A percentile compares a stretch with the other conserved stretches of the same genome.
Evolutionary conservation across 2,329 filamentous ascomycete genomes (phyloP).

Genomic region (Pseudogymnoascus destructans): DNA sequence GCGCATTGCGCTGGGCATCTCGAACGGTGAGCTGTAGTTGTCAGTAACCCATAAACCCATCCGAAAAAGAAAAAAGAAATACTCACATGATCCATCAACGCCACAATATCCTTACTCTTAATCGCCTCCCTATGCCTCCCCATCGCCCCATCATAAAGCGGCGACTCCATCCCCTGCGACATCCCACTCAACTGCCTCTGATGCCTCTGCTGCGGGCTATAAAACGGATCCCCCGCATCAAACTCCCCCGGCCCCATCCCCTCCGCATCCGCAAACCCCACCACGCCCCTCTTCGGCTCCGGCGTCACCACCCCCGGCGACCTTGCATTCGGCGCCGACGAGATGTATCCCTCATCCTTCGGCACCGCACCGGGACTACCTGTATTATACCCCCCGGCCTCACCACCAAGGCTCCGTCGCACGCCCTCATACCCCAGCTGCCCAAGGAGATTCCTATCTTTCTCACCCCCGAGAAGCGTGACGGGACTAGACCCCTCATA

Average conservation of each 20-base stretch:
- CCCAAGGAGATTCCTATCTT: constrained; percentile 34
- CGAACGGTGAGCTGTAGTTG: constrained; percentile 65
- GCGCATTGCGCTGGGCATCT: constrained; percentile 88
- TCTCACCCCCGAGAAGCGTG: constrained; percentile 28
- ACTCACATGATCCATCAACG: constrained; percentile 87
- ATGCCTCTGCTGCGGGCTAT: constrained; percentile 36
- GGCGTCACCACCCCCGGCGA: constrained; percentile 35
- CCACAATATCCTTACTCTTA: constrained; percentile 91
- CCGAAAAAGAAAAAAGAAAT: constrained; percentile 13
- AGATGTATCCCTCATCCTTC: constrained; percentile 88
- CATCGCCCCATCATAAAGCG: constrained; percentile 79
- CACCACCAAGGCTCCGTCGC: constrained; percentile 30
- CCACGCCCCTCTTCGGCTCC: constrained; percentile 31
- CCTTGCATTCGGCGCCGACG: constrained; percentile 47
- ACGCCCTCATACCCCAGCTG: constrained; percentile 26
- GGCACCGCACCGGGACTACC: constrained; percentile 44
- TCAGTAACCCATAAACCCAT: constrained; percentile 8
- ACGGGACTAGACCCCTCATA: constrained; percentile 53
- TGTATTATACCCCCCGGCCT: constrained; percentile 20
- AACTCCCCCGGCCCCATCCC: constrained; percentile 23
- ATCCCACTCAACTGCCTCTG: constrained; percentile 68
- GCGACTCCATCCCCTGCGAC: constrained; percentile 81
- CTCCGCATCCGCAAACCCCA: constrained; percentile 39
- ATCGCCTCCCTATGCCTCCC: constrained; percentile 83
- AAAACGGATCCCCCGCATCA: constrained; percentile 50